Base-by-base conservation (phyloP, 768 basidiomycete species). In the Harrya chromipes region DNA sequence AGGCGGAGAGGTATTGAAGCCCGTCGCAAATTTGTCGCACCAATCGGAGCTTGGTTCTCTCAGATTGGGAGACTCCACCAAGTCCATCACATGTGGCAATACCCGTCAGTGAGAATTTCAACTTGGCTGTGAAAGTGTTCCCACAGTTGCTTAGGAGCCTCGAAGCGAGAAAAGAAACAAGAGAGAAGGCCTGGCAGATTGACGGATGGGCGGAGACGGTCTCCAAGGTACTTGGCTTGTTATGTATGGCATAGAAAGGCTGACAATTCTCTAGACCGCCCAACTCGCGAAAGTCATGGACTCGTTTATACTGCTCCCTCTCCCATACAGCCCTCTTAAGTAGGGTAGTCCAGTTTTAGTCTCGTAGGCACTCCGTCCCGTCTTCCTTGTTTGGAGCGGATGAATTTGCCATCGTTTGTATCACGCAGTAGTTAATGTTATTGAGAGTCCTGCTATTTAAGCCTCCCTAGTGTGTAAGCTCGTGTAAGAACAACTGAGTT, bases 41-140 rank as follows among this genome's bases (percentile, higher is more conserved):
- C 90, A 38, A 81, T 90, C 12, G 92, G 90, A 24, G 88, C 89
- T n/a, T 93, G 90, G 90, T 94, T 90, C 70, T 87, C 88, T 48
- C 90, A 92, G 67, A 76, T 90, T 40, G 90, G 90, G 44, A 79
- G 86, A 41, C 74, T 91, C 46, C 87, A 91, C 63, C 80, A 90
- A 57, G 95, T 97, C 8, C 90, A 97, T 65, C 95, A 97, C 71
- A 81, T 97, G 72, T 98, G 95, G 95, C 94, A 97, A 70, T 95
- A 95, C 66, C 84, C 85, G 90, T 92, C 61, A 65, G 85, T 78
- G 52, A 50, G 40, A 41, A 31, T 50, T 19, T 47, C 14, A 43
- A 17, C 16, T 39, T 53, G 52, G 39, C 24, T 26, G 29, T 39
- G 42, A 49, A 43, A 44, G 29, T 21, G 14, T 50, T 62, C 48